Evolutionary conservation across 257 asterid genomes (phyloP).

Genomic region (Nyctanthes arbortristis): DNA sequence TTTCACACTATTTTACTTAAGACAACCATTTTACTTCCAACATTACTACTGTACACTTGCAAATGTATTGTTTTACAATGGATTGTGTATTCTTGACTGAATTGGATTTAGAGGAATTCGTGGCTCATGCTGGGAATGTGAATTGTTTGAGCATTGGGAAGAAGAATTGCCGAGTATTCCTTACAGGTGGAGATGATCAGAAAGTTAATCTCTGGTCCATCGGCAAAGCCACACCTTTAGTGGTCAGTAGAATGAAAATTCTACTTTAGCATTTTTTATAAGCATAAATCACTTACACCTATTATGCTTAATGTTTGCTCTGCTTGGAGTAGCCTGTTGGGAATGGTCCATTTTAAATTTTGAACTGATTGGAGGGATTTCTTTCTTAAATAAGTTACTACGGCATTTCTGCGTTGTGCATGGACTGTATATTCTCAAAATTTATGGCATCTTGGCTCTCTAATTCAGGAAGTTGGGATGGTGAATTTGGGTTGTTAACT

Average conservation of each 20-base stretch:
- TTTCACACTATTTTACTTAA: background rate
- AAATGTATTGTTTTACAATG: slow-evolving; percentile 8
- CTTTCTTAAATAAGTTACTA: too few relatives aligned
- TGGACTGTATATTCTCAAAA: background rate
- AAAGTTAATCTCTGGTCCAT: slow-evolving; percentile 93
- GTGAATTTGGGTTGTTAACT: slow-evolving; percentile 13
- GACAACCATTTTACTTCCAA: slow-evolving; percentile 4
- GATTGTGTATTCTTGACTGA: slow-evolving; percentile 61
- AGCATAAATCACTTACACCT: background rate
- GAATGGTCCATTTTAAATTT: slow-evolving; percentile 1
- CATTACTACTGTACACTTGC: slow-evolving; percentile 7
- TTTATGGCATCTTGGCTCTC: background rate
- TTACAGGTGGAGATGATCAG: slow-evolving; percentile 99
- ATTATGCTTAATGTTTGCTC: slow-evolving; percentile 18
- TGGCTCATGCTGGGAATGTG: slow-evolving; percentile 96
- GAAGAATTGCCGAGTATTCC: slow-evolving; percentile 74
- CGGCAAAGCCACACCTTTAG: slow-evolving; percentile 79
- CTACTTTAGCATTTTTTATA: background rate
- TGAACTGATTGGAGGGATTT: background rate
- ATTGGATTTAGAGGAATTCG: slow-evolving; percentile 80
- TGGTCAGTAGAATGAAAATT: slow-evolving; percentile 50
- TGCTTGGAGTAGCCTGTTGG: slow-evolving; percentile 8
- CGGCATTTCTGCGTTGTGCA: background rate
- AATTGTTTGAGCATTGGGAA: slow-evolving; percentile 95
- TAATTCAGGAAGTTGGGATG: background rate